phyloP scores from a whole-genome alignment of 148 eudicot genomes.

The Polygonum maritimum region DNA sequence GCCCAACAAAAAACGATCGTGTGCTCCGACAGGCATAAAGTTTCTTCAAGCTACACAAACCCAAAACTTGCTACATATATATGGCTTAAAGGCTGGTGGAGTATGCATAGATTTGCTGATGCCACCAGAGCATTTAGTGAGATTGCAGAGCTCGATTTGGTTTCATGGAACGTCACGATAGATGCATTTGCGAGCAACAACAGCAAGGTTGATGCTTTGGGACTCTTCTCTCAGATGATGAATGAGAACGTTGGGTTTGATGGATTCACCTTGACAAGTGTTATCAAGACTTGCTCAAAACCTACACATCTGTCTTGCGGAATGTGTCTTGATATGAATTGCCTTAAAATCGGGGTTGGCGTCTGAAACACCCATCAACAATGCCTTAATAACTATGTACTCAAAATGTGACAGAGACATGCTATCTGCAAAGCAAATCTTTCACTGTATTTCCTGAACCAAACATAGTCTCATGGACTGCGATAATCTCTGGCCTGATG shows the following conservation, averaged over 20 bases:
- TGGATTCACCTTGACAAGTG: conserved; percentile 34
- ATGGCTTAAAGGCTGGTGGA: too few species aligned
- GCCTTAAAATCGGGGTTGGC: conserved; percentile 23
- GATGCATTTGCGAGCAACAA: conserved; percentile 19
- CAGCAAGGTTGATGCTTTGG: conserved; percentile 20
- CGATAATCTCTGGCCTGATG: conserved; percentile 30
- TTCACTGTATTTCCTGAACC: conserved; percentile 16
- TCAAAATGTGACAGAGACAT: conserved; percentile 26
- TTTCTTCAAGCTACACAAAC: too few species aligned
- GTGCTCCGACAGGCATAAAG: too few species aligned
- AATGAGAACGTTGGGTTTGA: conserved; percentile 17
- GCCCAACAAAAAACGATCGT: too few species aligned
- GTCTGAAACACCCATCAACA: conserved; percentile 23
- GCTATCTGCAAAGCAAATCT: conserved; percentile 22
- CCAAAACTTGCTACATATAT: too few species aligned
- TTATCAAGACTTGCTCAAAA: conserved; percentile 24
- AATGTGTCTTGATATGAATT: conserved; percentile 26
- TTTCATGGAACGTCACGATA: conserved; percentile 29
- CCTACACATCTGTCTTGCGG: conserved; percentile 18
- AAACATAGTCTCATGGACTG: conserved; percentile 39
- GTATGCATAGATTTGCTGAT: conserved; percentile 22
- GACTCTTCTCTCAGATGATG: conserved; percentile 18
- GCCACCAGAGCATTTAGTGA: conserved; percentile 24
- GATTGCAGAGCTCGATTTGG: conserved; percentile 19
- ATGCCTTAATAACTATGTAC: conserved; percentile 38